A percentile compares a stretch with the other conserved stretches of the same genome.
Conservation (phyloP, 1,284 basidiomycete species). For the Sphaerobolus stellatus region DNA sequence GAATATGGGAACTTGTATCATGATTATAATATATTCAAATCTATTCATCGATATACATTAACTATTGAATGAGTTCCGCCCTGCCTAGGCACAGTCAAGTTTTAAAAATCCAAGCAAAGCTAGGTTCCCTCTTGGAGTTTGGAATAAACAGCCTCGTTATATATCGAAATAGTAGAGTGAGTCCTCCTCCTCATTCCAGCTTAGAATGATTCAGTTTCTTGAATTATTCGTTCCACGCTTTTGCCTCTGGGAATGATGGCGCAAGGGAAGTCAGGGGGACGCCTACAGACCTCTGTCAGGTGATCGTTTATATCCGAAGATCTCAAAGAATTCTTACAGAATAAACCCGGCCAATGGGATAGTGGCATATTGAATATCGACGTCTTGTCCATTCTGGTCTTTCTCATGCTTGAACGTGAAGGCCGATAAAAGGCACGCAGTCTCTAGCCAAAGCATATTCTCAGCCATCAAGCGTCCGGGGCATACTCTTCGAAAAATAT, state of each 20-base stretch:
- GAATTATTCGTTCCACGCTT: not conserved
- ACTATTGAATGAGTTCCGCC: too few species aligned
- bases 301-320: not conserved
- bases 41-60: too few species aligned
- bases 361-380: slow-evolving; percentile 7
- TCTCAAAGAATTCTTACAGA: not conserved
- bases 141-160: too few species aligned
- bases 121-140: too few species aligned
- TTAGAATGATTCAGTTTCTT: not conserved
- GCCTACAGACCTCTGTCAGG: not conserved
- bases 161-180: too few species aligned
- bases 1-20: too few species aligned
- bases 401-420: not conserved
- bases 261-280: not conserved
- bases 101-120: too few species aligned
- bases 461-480: slow-evolving; percentile 2
- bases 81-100: too few species aligned
- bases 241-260: not conserved
- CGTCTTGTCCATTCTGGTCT: not conserved
- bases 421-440: slow-evolving; percentile 3
- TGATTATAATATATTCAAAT: too few species aligned
- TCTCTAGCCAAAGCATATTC: slow-evolving; percentile 2
- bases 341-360: not conserved
- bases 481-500: not conserved
- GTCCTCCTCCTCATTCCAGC: too few species aligned